A percentile compares a stretch with the other conserved stretches of the same genome.
Evolutionary conservation across 1,139 yeast genomes (phyloP).

Genomic region (Kluyveromyces sp.): DNA sequence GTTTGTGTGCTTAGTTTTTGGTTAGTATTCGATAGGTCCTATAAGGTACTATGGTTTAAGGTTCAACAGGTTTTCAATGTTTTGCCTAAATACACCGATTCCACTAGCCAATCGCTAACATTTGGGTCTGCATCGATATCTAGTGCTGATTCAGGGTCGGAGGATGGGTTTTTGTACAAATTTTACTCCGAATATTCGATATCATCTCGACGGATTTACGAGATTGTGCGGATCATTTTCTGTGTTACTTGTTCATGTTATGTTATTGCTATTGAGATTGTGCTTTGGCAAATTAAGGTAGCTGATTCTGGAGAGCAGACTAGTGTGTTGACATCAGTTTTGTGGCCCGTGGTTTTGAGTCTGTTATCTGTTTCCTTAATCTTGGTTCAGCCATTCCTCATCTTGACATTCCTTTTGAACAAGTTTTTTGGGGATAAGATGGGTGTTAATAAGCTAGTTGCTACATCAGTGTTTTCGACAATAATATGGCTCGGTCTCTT

Average conservation of each 20-base stretch:
- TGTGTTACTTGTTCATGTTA: slow-evolving; percentile 24
- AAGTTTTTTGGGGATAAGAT: slow-evolving; percentile 29
- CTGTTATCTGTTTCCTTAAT: slow-evolving; percentile 18
- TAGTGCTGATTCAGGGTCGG: neutral
- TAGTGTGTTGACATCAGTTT: slow-evolving; percentile 16
- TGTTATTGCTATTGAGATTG: slow-evolving; percentile 24
- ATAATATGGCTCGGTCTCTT: slow-evolving; percentile 16
- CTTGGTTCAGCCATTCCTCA: slow-evolving; percentile 30
- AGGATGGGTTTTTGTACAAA: slow-evolving; percentile 18
- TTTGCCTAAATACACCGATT: neutral
- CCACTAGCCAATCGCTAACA: too few relatives aligned
- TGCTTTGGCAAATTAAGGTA: slow-evolving; percentile 26
- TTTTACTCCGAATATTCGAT: slow-evolving; percentile 26
- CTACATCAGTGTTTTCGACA: slow-evolving; percentile 19
- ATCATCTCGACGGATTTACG: slow-evolving; percentile 18
- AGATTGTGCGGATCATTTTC: slow-evolving; percentile 20
- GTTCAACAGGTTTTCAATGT: slow-evolving; percentile 6
- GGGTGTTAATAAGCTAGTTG: slow-evolving; percentile 19
- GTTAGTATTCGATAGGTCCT: slow-evolving; percentile 9
- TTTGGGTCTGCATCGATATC: too few relatives aligned
- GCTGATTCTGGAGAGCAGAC: slow-evolving; percentile 17
- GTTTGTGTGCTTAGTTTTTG: slow-evolving; percentile 11
- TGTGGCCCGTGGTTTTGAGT: slow-evolving; percentile 25
- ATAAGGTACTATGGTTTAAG: slow-evolving; percentile 10
- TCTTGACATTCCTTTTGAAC: slow-evolving; percentile 26